A percentile compares a stretch with the other conserved stretches of the same genome.
These are phyloP conservation scores for Triticum monococcum DNA, from an alignment of 176 grass and related monocot species.

Conservation along the genomic window DNA sequence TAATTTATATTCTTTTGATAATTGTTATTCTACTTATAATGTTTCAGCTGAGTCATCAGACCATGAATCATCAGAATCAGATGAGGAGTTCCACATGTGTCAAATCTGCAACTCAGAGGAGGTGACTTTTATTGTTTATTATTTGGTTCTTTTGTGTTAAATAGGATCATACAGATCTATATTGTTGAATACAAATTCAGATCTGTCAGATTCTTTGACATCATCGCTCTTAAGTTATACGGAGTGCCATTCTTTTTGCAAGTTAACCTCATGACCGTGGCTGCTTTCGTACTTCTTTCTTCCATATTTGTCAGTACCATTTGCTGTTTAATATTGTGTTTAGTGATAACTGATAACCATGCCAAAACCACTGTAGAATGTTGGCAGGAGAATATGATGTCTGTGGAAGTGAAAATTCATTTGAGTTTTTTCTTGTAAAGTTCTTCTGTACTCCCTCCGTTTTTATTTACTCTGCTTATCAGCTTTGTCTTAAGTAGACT, in stretches of 20 bases:
- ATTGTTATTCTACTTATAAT: slow-evolving; percentile 18
- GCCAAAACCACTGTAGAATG: not conserved
- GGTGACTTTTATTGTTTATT: slow-evolving; percentile 46
- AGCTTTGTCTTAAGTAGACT: too few species aligned
- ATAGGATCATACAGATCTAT: not conserved
- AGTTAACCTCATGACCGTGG: not conserved
- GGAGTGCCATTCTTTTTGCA: not conserved
- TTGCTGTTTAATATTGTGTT: slow-evolving; percentile 6
- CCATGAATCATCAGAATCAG: slow-evolving; percentile 83
- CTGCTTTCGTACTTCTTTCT: slow-evolving; percentile 12
- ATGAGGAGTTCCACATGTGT: slow-evolving; percentile 98
- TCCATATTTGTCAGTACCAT: not conserved
- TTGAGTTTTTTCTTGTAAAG: slow-evolving; percentile 12
- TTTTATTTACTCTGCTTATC: too few species aligned
- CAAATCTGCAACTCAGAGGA: slow-evolving; percentile 93
- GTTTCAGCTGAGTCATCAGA: slow-evolving; percentile 93
- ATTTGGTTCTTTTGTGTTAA: slow-evolving; percentile 22
- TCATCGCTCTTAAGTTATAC: not conserved
- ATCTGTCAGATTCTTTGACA: slow-evolving; percentile 13
- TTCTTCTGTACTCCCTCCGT: not conserved
- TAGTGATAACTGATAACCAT: slow-evolving; percentile 7
- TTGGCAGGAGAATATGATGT: slow-evolving; percentile 22
- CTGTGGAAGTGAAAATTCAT: not conserved
- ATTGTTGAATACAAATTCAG: slow-evolving; percentile 19
- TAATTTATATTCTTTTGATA: slow-evolving; percentile 15